Evolutionary conservation across 75 land plant species (phyloP).

Genomic region (Sequoiadendron giganteum): DNA sequence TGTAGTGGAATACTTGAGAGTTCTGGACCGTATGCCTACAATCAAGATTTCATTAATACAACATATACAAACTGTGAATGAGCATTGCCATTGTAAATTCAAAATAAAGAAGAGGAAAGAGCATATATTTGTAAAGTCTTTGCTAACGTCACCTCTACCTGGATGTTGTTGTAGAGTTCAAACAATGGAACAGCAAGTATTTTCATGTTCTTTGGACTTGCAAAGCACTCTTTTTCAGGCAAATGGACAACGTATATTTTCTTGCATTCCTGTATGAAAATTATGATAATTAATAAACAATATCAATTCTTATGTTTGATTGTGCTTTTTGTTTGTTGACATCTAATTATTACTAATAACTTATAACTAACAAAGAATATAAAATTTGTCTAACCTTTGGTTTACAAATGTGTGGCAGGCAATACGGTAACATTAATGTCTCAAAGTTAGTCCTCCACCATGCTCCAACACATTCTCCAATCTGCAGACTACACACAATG

Average conservation of each 20-base stretch:
- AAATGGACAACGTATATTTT: constrained; percentile 90
- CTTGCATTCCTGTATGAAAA: constrained; percentile 83
- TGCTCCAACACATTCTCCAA: constrained; percentile 94
- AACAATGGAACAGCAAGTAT: constrained; percentile 94
- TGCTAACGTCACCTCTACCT: constrained; percentile 48
- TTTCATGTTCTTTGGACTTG: constrained; percentile 93
- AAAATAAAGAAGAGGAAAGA: neutral
- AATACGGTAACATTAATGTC: constrained; percentile 93
- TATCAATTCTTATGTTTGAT: neutral
- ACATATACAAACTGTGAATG: neutral
- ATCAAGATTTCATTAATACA: neutral
- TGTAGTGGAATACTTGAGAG: constrained; percentile 13
- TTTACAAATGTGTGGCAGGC: constrained; percentile 94
- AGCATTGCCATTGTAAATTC: neutral
- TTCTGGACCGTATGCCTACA: constrained; percentile 10
- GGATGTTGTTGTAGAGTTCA: constrained; percentile 95
- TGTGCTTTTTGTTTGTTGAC: neutral
- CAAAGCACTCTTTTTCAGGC: constrained; percentile 84
- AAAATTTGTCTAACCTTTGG: constrained; percentile 67
- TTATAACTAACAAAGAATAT: neutral
- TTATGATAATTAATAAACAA: neutral
- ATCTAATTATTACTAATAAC: neutral
- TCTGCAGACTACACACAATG: constrained; percentile 39
- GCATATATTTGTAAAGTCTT: neutral
- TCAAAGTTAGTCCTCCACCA: constrained; percentile 99